Evolutionary conservation across 139 green algal species (phyloP).

Genomic region (Chlamydomonas applanata): DNA sequence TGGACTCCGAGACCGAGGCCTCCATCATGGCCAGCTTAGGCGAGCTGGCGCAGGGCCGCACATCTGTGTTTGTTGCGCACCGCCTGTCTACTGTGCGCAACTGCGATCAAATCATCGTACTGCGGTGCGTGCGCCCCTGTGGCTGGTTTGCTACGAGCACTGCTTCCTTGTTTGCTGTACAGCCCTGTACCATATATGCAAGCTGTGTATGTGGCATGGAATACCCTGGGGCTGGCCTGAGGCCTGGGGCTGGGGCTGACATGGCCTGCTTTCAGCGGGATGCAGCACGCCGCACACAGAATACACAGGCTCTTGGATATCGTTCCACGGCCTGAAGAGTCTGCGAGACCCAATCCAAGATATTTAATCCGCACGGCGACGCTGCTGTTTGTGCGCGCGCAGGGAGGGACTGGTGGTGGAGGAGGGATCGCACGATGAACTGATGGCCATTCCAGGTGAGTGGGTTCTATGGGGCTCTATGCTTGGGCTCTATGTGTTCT

Average conservation of each 20-base stretch:
- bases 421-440: slow-evolving; percentile 50
- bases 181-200: too few relatives aligned
- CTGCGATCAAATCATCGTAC: slow-evolving; percentile 82
- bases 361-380: neutral
- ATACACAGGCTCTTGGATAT: too few relatives aligned
- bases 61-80: slow-evolving; percentile 93
- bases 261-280: too few relatives aligned
- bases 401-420: slow-evolving; percentile 38
- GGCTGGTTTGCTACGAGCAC: neutral
- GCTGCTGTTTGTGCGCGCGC: neutral
- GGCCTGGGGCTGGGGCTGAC: too few relatives aligned
- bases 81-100: slow-evolving; percentile 79
- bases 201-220: too few relatives aligned
- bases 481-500: too few relatives aligned
- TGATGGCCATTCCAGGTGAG: slow-evolving; percentile 28
- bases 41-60: slow-evolving; percentile 67
- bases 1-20: slow-evolving; percentile 84
- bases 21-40: slow-evolving; percentile 71
- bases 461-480: neutral
- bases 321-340: too few relatives aligned
- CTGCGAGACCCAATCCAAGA: too few relatives aligned
- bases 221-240: too few relatives aligned
- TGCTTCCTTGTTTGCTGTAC: too few relatives aligned
- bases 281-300: too few relatives aligned
- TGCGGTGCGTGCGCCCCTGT: slow-evolving; percentile 24